Evolutionary conservation across 2,329 filamentous ascomycete genomes (phyloP).

Genomic region (Nigrospora sphaerica): DNA sequence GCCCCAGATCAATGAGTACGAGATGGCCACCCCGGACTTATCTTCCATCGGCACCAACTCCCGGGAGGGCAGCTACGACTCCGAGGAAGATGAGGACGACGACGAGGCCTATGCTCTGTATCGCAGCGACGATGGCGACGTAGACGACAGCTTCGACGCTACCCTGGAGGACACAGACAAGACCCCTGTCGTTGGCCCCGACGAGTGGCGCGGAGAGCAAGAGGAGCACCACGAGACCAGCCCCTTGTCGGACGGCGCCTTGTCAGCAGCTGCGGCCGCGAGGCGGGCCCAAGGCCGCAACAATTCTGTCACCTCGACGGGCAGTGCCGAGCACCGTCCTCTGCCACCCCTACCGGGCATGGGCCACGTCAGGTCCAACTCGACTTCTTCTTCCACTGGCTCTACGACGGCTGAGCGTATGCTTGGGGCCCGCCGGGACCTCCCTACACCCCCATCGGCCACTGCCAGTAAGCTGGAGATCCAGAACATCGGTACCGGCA

Average conservation of each 20-base stretch:
- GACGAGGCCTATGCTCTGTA: slow-evolving; percentile 51
- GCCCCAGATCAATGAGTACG: slow-evolving; percentile 94
- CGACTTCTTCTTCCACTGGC: slow-evolving; percentile 49
- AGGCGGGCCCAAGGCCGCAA: slow-evolving; percentile 55
- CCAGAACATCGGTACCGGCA: slow-evolving; percentile 64
- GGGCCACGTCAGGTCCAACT: slow-evolving; percentile 34
- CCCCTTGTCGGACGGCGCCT: slow-evolving; percentile 52
- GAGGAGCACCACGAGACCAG: slow-evolving; percentile 68
- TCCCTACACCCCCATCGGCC: slow-evolving; percentile 69
- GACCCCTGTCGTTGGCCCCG: slow-evolving; percentile 93
- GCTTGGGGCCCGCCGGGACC: slow-evolving; percentile 56
- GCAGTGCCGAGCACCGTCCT: slow-evolving; percentile 63
- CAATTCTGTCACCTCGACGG: slow-evolving; percentile 70
- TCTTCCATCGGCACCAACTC: slow-evolving; percentile 86
- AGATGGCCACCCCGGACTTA: slow-evolving; percentile 95
- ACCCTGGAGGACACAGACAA: slow-evolving; percentile 94
- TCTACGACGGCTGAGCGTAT: slow-evolving; percentile 68
- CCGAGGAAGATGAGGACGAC: slow-evolving; percentile 67
- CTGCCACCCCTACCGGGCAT: slow-evolving; percentile 77
- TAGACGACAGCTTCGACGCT: slow-evolving; percentile 90
- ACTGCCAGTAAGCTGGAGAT: slow-evolving; percentile 69
- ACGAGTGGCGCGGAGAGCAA: slow-evolving; percentile 82
- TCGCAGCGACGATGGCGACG: slow-evolving; percentile 47
- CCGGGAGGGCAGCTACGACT: slow-evolving; percentile 88
- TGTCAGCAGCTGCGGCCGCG: slow-evolving; percentile 35